Percentiles rank a stretch among this genome's conserved stretches.
Evolutionary conservation across 305 asterid genomes (phyloP).

Genomic region (Fraxinus ornus): DNA sequence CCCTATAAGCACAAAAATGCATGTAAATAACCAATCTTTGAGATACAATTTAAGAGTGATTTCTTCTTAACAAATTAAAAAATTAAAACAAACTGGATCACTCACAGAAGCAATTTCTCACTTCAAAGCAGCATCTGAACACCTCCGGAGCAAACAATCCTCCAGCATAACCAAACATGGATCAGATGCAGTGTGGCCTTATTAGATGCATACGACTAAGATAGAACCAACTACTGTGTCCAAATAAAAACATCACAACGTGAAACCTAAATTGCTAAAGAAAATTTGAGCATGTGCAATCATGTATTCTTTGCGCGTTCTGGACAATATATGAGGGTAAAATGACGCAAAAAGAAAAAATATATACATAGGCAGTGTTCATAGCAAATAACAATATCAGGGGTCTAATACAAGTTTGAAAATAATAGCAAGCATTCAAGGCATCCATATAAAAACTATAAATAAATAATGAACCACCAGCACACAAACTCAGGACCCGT

Average conservation of each 20-base stretch:
- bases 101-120: slow-evolving; percentile 49
- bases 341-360: neutral
- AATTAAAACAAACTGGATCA: slow-evolving; percentile 22
- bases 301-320: slow-evolving; percentile 13
- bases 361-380: neutral
- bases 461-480: neutral
- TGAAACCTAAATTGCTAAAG: neutral
- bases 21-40: slow-evolving; percentile 30
- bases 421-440: neutral
- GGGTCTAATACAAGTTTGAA: neutral
- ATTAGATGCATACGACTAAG: slow-evolving; percentile 31
- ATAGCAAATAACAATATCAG: neutral
- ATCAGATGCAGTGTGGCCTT: slow-evolving; percentile 55
- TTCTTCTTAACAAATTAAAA: neutral
- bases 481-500: neutral
- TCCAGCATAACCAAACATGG: slow-evolving; percentile 79
- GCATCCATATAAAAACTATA: slow-evolving; percentile 6
- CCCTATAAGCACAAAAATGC: slow-evolving; percentile 45
- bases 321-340: neutral
- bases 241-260: slow-evolving; percentile 4
- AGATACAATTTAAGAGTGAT: neutral
- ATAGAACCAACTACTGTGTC: slow-evolving; percentile 26
- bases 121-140: slow-evolving; percentile 56
- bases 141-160: slow-evolving; percentile 61
- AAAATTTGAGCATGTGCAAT: slow-evolving; percentile 1